Base-by-base conservation (phyloP, 2,329 filamentous ascomycete genomes). In the Diaporthe ampelina region DNA sequence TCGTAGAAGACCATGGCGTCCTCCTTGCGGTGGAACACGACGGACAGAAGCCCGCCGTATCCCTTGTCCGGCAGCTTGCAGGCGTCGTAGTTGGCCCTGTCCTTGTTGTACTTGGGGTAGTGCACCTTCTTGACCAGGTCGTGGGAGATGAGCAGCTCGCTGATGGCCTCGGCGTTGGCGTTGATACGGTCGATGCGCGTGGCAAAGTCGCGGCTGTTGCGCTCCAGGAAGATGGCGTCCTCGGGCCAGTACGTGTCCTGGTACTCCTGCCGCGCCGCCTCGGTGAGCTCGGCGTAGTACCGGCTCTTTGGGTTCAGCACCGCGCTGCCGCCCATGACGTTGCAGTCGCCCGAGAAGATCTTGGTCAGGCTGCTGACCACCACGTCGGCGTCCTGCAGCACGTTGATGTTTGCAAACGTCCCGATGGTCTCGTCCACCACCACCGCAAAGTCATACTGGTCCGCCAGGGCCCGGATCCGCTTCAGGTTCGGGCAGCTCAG, bases 361-460 rank as follows among this genome's bases (percentile, higher is more conserved):
- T 99, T 99, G 65, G 97, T 98, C 74, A 99, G 87, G 81, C 94
- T 97, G 86, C 94, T 98, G 73, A 98, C 96, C 7, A 98, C 94
- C 21, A 98, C 88, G 83, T 99, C 97, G 75, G 95, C 94, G 80
- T 93, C 94, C 3, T 93, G 94, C 7, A 99, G 89, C 5, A 99
- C 94, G 81, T 98, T 95, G 79, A 98, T 92, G 81, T 99, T 99
- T 81, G 97, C 92, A 81, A 98, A 98, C 73, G 97, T 99, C 78
- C 96, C 96, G 75, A 99, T 94, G 0, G 97, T 98, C 84, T 99
- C 97, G 83, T 99, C 97, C 3, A 99, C 90, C 3, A 98, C 94
- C 17, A 98, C 92, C 29, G 92, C 93, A 81, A 99, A 98, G 80
- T 94, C 93, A 83, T 95, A 97, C 76, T 90, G 88, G 81, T 97